These are phyloP conservation scores for Oryza brachyantha DNA, from an alignment of 176 grass and related monocot species.

Conservation along the genomic window DNA sequence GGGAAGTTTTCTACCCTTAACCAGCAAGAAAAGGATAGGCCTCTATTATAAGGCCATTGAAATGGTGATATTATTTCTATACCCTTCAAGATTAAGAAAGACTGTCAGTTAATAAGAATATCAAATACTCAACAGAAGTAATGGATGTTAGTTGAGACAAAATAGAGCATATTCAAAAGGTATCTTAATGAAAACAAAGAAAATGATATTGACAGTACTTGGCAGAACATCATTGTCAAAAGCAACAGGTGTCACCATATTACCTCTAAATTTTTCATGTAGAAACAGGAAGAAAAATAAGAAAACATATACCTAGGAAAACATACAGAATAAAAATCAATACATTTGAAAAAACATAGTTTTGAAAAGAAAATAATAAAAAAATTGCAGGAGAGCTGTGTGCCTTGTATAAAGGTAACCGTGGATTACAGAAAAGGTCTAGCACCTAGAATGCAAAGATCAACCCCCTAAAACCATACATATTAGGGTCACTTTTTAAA, in stretches of 20 bases:
- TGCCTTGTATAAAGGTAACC: background rate
- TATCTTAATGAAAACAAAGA: background rate
- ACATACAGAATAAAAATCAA: background rate
- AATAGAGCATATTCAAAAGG: background rate
- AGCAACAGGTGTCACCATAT: constrained; percentile 2
- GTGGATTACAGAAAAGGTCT: no score
- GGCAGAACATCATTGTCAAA: constrained; percentile 12
- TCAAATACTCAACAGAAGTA: background rate
- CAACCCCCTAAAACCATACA: background rate
- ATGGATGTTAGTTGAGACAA: background rate
- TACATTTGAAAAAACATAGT: background rate
- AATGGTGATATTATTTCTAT: constrained; percentile 81
- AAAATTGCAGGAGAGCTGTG: background rate
- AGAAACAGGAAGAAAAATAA: constrained; percentile 13
- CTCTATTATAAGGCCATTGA: constrained; percentile 81
- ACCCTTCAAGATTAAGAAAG: constrained; percentile 53
- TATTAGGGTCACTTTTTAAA: background rate
- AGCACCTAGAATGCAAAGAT: background rate
- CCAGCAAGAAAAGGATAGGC: constrained; percentile 88
- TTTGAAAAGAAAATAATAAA: background rate
- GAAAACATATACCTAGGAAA: constrained; percentile 14
- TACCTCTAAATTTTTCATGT: constrained; percentile 12
- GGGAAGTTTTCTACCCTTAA: constrained; percentile 80
- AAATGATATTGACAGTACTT: background rate
- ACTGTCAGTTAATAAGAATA: constrained; percentile 1